phyloP scores from a whole-genome alignment of 2,329 filamentous ascomycete species.

The Clarireedia paspali region DNA sequence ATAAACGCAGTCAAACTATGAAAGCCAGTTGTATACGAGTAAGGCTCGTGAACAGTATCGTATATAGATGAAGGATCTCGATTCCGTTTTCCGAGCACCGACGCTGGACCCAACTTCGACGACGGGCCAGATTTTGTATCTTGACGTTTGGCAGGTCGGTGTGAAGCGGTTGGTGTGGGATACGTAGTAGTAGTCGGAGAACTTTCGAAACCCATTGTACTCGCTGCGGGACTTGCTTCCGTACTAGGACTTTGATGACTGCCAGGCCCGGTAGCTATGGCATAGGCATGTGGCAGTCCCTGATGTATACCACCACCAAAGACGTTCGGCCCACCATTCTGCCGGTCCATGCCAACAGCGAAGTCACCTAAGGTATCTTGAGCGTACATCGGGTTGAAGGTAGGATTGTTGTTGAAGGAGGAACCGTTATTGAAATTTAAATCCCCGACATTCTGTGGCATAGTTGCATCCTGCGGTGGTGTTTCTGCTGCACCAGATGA shows the following conservation, averaged over 20 bases:
- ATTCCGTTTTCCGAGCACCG: slow-evolving; percentile 41
- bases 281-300: slow-evolving; percentile 57
- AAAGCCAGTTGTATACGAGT: slow-evolving; percentile 84
- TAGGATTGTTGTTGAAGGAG: slow-evolving; percentile 29
- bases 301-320: slow-evolving; percentile 45
- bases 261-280: slow-evolving; percentile 54
- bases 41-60: slow-evolving; percentile 80
- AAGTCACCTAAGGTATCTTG: slow-evolving; percentile 44
- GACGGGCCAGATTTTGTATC: slow-evolving; percentile 18
- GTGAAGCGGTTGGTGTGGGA: slow-evolving; percentile 11
- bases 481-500: slow-evolving; percentile 81
- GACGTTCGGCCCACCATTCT: slow-evolving; percentile 36
- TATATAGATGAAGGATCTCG: slow-evolving; percentile 81
- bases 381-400: slow-evolving; percentile 42
- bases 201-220: slow-evolving; percentile 45
- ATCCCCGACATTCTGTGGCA: slow-evolving; percentile 40
- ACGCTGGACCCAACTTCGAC: slow-evolving; percentile 24
- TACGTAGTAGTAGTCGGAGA: slow-evolving; percentile 38
- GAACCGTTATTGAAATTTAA: slow-evolving; percentile 23
- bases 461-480: slow-evolving; percentile 54
- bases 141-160: slow-evolving; percentile 25
- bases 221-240: slow-evolving; percentile 52
- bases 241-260: slow-evolving; percentile 58
- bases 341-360: slow-evolving; percentile 35
- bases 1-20: slow-evolving; percentile 80